Evolutionary conservation across 208 protist species (phyloP), one percentile per base, ranked within the genome.

Genomic region (Leishmania lainsoni): DNA sequence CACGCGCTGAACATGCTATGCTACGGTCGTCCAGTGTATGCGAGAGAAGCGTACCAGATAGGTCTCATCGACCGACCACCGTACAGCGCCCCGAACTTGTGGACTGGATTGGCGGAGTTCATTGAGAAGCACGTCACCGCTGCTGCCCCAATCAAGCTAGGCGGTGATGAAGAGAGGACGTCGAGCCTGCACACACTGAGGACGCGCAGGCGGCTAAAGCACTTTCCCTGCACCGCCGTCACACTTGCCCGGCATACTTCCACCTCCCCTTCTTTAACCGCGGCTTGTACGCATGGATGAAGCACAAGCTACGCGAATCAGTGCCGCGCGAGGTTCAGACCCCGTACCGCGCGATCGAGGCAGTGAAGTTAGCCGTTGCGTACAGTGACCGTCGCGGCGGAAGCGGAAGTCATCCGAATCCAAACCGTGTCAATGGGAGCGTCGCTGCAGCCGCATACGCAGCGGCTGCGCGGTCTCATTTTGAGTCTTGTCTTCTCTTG

Each of bases 21-120:
- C 83, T 73, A 71, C 65, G 83, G 81, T 48, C 77, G 35, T 63
- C 78, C 65, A 16, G 72, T 97, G 59, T 78, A 80, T 71, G 90
- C 87, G 17, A 65, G 75, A 12, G 84, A 91, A 26, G 96, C 95
- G 22, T 52, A 88, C 0, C 4, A 78, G 51, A 86, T 97, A 10
- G 91, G 94, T 1, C 87, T 98, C 48, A 52, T 93, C 12, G 91
- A 97, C 75, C 45, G 72, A 6, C 39, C 93, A 35, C 52, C 86
- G 26, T 76, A 65, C 63, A 68, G 71, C 32, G 71, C 42, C 14
- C 61, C 56, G 42, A 29, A 77, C 68, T 69, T 83, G 51, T 83
- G 74, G 76, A 58, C 83, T 22, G 74, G 58, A 58, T 45, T 84
- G 66, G 10, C 35, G 16, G 32, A 63, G 45, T 83, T 78, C 17